Evolutionary conservation across 1,139 yeast species (phyloP), one percentile per base, ranked within the genome.

Genomic region (Taphrina deformans): DNA sequence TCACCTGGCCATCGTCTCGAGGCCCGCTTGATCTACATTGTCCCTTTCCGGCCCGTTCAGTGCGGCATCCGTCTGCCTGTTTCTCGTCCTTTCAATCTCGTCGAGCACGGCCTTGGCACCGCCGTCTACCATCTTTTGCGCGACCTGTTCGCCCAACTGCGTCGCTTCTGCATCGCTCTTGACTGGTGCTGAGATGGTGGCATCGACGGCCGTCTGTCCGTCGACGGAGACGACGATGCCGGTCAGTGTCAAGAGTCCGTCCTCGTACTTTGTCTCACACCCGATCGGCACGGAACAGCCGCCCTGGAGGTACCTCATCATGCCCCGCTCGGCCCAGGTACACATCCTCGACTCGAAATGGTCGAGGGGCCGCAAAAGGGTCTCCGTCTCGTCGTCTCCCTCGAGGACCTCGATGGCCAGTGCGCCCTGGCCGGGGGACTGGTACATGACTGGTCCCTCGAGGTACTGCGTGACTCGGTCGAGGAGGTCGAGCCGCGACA

Each of bases 231-330:
- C 89, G 31, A 93, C 95, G 53, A 88, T 82, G 4, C 91, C 96
- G 18, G 73, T 71, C 44, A 79, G 70, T 68, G 83, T 83, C 70
- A 93, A 79, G 12, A 75, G 70, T 40, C 79, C 75, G 1, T 71
- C 73, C 46, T 76, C 78, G 70, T 86, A 77, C 71, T 80, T 87
- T n/a, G 90, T 80, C 66, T 87, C 82, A 58, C 90, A 96, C 56
- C 99, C 99, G 70, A 93, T 89, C 10, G 99, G 99, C 9, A 93
- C 97, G 0, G 97, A 89, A 77, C 99, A 93, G 16, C 99, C 99
- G 68, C 99, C 99, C 78, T 93, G 98, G 68, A 93, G 80, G 41
- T 88, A 82, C 75, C 96, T 82, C 90, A 93, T 85, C 67, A 93
- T 79, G 14, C 95, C 80, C 72, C 99, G 82, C 77, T 93, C 99